These are phyloP conservation scores for Suillus lakei DNA, from an alignment of 768 basidiomycete genomes.

Conservation along the genomic window DNA sequence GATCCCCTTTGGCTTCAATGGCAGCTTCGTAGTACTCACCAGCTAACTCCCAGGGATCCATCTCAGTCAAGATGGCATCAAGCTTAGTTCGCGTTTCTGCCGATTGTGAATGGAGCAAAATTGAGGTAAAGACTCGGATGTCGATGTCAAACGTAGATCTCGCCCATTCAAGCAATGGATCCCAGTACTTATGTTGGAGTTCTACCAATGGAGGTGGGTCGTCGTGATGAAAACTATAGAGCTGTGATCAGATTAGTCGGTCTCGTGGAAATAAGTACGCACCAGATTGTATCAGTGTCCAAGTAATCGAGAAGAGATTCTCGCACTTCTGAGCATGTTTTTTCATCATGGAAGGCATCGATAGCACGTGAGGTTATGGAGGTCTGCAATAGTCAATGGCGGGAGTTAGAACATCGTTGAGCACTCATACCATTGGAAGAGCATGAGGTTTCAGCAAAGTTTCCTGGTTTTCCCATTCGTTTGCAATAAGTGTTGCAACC, in stretches of 20 bases:
- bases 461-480: slow-evolving; percentile 97
- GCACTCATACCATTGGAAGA: slow-evolving; percentile 76
- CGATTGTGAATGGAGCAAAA: slow-evolving; percentile 74
- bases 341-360: slow-evolving; percentile 68
- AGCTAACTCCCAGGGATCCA: slow-evolving; percentile 88
- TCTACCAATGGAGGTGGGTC: slow-evolving; percentile 74
- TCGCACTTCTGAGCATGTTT: slow-evolving; percentile 64
- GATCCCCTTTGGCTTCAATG: neutral
- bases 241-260: slow-evolving; percentile 7
- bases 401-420: slow-evolving; percentile 6
- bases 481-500: slow-evolving; percentile 84
- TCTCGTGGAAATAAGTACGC: slow-evolving; percentile 18
- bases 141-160: slow-evolving; percentile 66
- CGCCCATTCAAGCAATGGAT: slow-evolving; percentile 84
- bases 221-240: slow-evolving; percentile 78
- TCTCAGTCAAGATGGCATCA: slow-evolving; percentile 54
- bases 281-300: slow-evolving; percentile 96
- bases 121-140: slow-evolving; percentile 70
- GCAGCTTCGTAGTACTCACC: slow-evolving; percentile 52
- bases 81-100: slow-evolving; percentile 68
- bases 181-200: slow-evolving; percentile 86
- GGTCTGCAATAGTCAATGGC: slow-evolving; percentile 58
- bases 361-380: slow-evolving; percentile 90
- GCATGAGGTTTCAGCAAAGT: slow-evolving; percentile 87
- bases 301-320: slow-evolving; percentile 79